Evolutionary conservation across 106 monocot species (phyloP).

Genomic region (Dendrobium nobile): DNA sequence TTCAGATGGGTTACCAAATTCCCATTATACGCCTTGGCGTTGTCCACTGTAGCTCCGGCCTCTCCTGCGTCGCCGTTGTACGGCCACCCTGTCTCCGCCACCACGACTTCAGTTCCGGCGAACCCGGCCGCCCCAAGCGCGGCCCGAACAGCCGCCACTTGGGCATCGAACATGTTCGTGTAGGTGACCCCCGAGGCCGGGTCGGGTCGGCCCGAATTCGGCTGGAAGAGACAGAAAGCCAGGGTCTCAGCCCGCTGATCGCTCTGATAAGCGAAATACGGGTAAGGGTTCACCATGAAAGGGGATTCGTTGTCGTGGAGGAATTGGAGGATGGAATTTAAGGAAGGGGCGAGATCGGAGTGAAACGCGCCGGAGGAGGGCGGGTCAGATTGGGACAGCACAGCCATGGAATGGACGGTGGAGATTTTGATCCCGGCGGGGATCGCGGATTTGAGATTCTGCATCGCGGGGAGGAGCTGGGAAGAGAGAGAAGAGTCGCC

Average conservation of each 20-base stretch:
- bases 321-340: slow-evolving; percentile 24
- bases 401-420: slow-evolving; percentile 56
- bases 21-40: slow-evolving; percentile 24
- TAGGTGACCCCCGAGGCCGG: slow-evolving; percentile 34
- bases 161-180: slow-evolving; percentile 71
- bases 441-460: slow-evolving; percentile 60
- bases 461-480: slow-evolving; percentile 81
- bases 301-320: slow-evolving; percentile 20
- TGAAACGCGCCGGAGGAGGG: slow-evolving; percentile 50
- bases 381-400: slow-evolving; percentile 48
- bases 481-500: slow-evolving; percentile 37
- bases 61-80: slow-evolving; percentile 26
- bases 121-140: slow-evolving; percentile 19
- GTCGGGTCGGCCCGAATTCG: slow-evolving; percentile 42
- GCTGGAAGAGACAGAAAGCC: slow-evolving; percentile 51
- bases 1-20: slow-evolving; percentile 30
- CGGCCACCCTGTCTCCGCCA: slow-evolving; percentile 60
- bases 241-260: slow-evolving; percentile 57
- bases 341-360: slow-evolving; percentile 18
- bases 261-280: slow-evolving; percentile 50
- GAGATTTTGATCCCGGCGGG: slow-evolving; percentile 33
- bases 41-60: slow-evolving; percentile 28
- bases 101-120: slow-evolving; percentile 23
- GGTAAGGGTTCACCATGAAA: slow-evolving; percentile 60
- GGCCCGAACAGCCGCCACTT: slow-evolving; percentile 39